phyloP scores from a whole-genome alignment of 2,329 filamentous ascomycete species.

The Rutstroemia sp. region DNA sequence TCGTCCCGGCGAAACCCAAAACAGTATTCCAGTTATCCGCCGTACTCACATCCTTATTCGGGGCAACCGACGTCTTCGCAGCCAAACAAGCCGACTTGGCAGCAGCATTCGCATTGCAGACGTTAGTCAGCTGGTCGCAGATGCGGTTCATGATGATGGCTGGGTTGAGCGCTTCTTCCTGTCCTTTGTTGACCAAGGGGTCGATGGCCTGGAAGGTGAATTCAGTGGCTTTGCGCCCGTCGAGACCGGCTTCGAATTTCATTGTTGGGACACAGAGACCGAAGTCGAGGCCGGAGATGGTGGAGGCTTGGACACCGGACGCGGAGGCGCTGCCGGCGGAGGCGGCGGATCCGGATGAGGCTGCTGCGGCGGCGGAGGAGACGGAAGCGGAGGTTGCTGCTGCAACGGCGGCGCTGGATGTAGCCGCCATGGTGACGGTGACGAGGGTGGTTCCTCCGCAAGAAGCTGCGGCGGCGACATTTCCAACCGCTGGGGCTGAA shows the following conservation, averaged over 20 bases:
- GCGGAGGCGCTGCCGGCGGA: slow-evolving; percentile 12
- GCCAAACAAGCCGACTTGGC: slow-evolving; percentile 45
- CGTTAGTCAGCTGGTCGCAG: slow-evolving; percentile 61
- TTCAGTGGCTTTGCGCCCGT: slow-evolving; percentile 45
- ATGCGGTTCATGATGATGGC: slow-evolving; percentile 69
- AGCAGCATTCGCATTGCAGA: slow-evolving; percentile 54
- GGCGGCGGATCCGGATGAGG: background rate
- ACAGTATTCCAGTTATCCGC: slow-evolving; percentile 37
- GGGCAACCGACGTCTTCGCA: slow-evolving; percentile 45
- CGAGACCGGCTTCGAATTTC: slow-evolving; percentile 48
- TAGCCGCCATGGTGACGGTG: slow-evolving; percentile 8
- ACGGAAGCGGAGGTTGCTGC: background rate
- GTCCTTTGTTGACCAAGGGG: slow-evolving; percentile 49
- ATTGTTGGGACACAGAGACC: slow-evolving; percentile 43
- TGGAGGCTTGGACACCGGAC: slow-evolving; percentile 22
- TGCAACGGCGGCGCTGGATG: background rate
- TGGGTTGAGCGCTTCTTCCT: slow-evolving; percentile 62
- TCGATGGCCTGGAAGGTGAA: slow-evolving; percentile 64
- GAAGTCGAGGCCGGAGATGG: slow-evolving; percentile 37
- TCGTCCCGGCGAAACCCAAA: slow-evolving; percentile 31
- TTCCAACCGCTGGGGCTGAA: slow-evolving; percentile 6
- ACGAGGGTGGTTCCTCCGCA: slow-evolving; percentile 17
- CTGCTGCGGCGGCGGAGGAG: background rate
- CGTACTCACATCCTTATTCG: slow-evolving; percentile 40
- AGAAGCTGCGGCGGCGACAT: slow-evolving; percentile 3